These are phyloP conservation scores for Cladosporium sp. DNA, from an alignment of 2,329 filamentous ascomycete genomes.

Conservation along the genomic window DNA sequence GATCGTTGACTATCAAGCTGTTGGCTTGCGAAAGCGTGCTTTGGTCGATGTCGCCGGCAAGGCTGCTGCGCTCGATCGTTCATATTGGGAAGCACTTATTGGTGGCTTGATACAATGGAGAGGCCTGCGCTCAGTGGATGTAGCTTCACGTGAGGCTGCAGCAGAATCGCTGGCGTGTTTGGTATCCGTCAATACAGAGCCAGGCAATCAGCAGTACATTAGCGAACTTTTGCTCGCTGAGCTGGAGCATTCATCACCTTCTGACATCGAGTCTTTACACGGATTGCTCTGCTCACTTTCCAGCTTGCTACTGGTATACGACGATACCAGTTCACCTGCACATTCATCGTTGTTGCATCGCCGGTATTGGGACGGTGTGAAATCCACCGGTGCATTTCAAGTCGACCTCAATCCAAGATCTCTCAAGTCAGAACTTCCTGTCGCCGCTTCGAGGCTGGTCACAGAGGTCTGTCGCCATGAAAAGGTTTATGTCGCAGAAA, in stretches of 20 bases:
- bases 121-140: slow-evolving; percentile 77
- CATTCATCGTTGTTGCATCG: neutral
- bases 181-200: slow-evolving; percentile 22
- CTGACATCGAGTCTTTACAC: slow-evolving; percentile 20
- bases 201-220: slow-evolving; percentile 33
- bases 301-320: neutral
- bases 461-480: slow-evolving; percentile 20
- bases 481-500: neutral
- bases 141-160: slow-evolving; percentile 66
- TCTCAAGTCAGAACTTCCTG: slow-evolving; percentile 28
- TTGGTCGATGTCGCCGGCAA: slow-evolving; percentile 70
- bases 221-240: slow-evolving; percentile 16
- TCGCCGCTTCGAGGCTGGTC: slow-evolving; percentile 20
- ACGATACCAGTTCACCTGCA: neutral
- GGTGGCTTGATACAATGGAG: slow-evolving; percentile 76
- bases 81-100: slow-evolving; percentile 66
- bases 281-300: slow-evolving; percentile 17
- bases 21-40: slow-evolving; percentile 80
- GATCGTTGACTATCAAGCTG: slow-evolving; percentile 85
- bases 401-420: slow-evolving; percentile 23
- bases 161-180: slow-evolving; percentile 65
- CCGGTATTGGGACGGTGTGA: slow-evolving; percentile 1
- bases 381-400: neutral
- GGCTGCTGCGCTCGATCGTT: slow-evolving; percentile 59
- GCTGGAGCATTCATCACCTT: slow-evolving; percentile 14